Conservation (phyloP, 305 asterid genomes). For the Fraxinus xanthoxyloides region DNA sequence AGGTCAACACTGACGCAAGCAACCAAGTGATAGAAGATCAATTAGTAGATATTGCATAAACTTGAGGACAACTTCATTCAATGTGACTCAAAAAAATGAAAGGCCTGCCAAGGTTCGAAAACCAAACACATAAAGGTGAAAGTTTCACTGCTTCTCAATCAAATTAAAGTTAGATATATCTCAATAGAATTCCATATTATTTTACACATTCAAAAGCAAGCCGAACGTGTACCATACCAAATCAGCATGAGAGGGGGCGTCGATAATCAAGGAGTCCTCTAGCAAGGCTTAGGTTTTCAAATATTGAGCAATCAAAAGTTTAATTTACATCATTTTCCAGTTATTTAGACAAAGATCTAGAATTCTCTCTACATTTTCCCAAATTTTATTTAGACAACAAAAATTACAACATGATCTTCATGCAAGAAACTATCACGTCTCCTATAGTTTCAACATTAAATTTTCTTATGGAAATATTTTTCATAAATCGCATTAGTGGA, state of each 20-base stretch:
- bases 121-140: not conserved
- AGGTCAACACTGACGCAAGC: too few species aligned
- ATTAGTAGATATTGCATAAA: not conserved
- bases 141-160: not conserved
- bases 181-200: not conserved
- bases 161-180: not conserved
- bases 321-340: too few species aligned
- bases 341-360: too few species aligned
- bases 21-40: too few species aligned
- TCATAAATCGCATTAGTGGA: not conserved
- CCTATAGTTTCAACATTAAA: too few species aligned
- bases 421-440: too few species aligned
- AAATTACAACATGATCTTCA: too few species aligned
- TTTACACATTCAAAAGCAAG: not conserved
- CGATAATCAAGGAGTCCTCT: not conserved
- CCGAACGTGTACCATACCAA: not conserved
- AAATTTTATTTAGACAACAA: too few species aligned
- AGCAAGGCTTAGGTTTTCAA: not conserved
- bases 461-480: not conserved
- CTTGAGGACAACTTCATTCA: not conserved
- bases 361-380: too few species aligned
- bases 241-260: not conserved
- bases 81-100: not conserved
- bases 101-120: not conserved
- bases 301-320: not conserved